These are phyloP conservation scores for Chalciporus piperatoides DNA, from an alignment of 1,284 basidiomycete species.

Conservation along the genomic window DNA sequence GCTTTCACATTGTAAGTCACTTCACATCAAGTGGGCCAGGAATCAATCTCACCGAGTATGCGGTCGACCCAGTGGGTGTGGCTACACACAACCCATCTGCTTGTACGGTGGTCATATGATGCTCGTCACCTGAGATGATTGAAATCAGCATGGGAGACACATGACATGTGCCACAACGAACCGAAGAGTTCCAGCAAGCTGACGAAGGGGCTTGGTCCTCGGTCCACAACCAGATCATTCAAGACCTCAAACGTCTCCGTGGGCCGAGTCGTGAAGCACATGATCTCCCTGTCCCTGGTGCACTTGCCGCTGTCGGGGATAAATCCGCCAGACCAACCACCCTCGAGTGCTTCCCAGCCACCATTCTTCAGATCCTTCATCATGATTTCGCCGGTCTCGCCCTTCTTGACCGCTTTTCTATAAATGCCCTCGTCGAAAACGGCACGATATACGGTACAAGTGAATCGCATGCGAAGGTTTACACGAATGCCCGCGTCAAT, in stretches of 20 bases:
- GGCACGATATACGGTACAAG: slow-evolving; percentile 95
- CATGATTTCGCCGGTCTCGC: slow-evolving; percentile 89
- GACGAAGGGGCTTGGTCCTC: slow-evolving; percentile 97
- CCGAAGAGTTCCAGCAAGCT: slow-evolving; percentile 95
- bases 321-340: slow-evolving; percentile 51
- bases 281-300: slow-evolving; percentile 91
- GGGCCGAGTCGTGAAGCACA: slow-evolving; percentile 94
- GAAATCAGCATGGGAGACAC: slow-evolving; percentile 7
- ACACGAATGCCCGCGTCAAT: slow-evolving; percentile 95
- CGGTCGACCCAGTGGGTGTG: slow-evolving; percentile 97
- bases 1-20: slow-evolving; percentile 40
- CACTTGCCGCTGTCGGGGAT: slow-evolving; percentile 41
- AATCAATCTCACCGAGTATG: slow-evolving; percentile 75
- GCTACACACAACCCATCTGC: slow-evolving; percentile 96
- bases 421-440: slow-evolving; percentile 68
- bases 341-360: slow-evolving; percentile 94
- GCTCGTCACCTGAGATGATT: slow-evolving; percentile 77
- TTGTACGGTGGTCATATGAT: slow-evolving; percentile 99
- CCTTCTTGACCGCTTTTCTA: slow-evolving; percentile 86
- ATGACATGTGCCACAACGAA: slow-evolving; percentile 37
- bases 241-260: slow-evolving; percentile 97
- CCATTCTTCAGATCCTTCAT: slow-evolving; percentile 86
- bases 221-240: slow-evolving; percentile 97
- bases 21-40: not conserved
- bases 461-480: slow-evolving; percentile 98